Base-by-base conservation (phyloP, 2,329 filamentous ascomycete genomes). In the Stromatinia cepivora region DNA sequence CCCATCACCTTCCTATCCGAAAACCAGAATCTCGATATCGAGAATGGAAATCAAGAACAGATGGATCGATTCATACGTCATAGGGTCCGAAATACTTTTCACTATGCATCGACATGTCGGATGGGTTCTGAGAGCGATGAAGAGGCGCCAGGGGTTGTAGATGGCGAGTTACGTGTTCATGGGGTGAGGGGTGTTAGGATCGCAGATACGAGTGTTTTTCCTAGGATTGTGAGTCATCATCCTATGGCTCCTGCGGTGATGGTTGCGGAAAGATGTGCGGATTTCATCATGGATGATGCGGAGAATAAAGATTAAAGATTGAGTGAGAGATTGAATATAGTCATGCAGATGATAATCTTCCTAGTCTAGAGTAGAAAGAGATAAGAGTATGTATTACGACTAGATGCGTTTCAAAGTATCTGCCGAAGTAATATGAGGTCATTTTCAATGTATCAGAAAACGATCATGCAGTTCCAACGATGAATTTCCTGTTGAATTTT, bases 161-260 rank as follows among this genome's bases (percentile, higher is more conserved):
- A 76, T 70, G 53, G 69, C 10, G 62, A 70, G 61, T 71, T 77
- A 17, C 56, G 69, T 42, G 75, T 77, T 4, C 73, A 76, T 57
- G 74, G 74, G n/a, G 75, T 72, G 1, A 70, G 66, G 46, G 74
- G 73, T 53, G 70, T 77, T 20, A 66, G 75, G 42, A 70, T 76
- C 59, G 73, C 72, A 20, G 75, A 76, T 73, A 72, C 72, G 13
- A 69, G 73, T 3, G 72, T 76, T 45, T 71, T 76, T 10, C 74
- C 74, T 22, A 64, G 73, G 6, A 66, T 76, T 9, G 73, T 73
- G 13, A 71, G 71, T 6, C 64, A 72, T n/a, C 72, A 76, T 69
- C 42, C 73, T 3, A 72, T 73, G 34, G 71, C 74, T 31, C 59
- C 70, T 54, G 71, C 75, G 1, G 75, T 75, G 66, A 73, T 74